Evolutionary conservation across 495 filamentous ascomycete genomes (phyloP), one percentile per base, ranked within the genome.

Genomic region (Hypoxylon cercidicola): DNA sequence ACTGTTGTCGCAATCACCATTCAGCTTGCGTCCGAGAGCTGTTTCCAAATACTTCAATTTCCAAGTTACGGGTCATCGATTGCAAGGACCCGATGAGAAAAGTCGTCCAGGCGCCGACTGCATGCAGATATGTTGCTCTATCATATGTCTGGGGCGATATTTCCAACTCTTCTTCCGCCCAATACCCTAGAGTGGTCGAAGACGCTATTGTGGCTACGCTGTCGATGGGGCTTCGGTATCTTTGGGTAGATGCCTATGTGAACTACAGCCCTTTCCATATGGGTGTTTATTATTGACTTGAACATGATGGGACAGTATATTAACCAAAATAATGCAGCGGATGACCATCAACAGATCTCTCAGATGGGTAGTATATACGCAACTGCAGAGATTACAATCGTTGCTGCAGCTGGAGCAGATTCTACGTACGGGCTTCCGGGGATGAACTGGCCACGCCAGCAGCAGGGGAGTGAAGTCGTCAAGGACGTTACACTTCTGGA

Each of bases 291-390:
- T 39, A 21, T 2, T 52, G 12, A 37, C 25, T 28, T 13, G 15
- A 16, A 43, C 39, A 15, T n/a, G 19, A 34, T 34, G 32, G 45
- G 60, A 8, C 51, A 78, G 16, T 80, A 77, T 57, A 78, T 79
- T 18, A 39, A 72, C 1, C 74, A 79, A 53, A 70, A 77, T 28
- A 62, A 71, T 18, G 57, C 32, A 1, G 19, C 54, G 2, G 64
- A 73, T 13, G 74, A 75, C 13, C 53, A 66, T 7, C 1, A 44
- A 12, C 71, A 78, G 30, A 60, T 79, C 15, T 58, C 52, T 18
- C 58, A 54, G 0, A 79, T 80, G 77, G 68, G 62, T 1, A 41
- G 55, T 20, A 78, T 80, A 19, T 80, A 80, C 59, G 49, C 60
- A 1, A 46, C 69, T 7, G 59, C 77, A 6, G 55, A 64, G 23